Base-by-base conservation (phyloP, 2,329 filamentous ascomycete species). In the Blumeriella jaapii region DNA sequence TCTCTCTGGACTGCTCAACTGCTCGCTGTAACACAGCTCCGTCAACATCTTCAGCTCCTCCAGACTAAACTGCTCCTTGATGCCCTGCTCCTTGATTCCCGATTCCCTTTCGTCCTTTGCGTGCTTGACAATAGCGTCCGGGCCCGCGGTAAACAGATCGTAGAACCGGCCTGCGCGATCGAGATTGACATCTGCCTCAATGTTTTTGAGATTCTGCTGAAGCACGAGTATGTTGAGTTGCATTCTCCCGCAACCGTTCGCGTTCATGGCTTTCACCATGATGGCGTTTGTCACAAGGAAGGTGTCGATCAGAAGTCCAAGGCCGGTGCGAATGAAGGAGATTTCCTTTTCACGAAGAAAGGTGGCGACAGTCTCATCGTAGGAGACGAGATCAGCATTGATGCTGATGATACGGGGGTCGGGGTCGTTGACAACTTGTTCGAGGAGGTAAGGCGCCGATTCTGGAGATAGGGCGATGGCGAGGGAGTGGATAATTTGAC, bases 161-260 rank as follows among this genome's bases (percentile, higher is more conserved):
- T 77, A 87, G 60, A 81, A 89, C 39, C 71, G 68, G 13, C 73
- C 69, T 1, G 78, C 72, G 22, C 72, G 63, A 3, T 67, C 65
- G 17, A 89, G 64, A 38, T 71, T 68, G 3, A 82, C 78, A 6
- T 70, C 71, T 2, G 72, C 67, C 58, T 91, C 85, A 34, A 98
- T 78, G 47, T 93, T 93, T 63, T 94, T 94, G 36, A 98, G 73
- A 52, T 94, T 95, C 56, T 98, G 91, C 60, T 96, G 89, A 33
- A 98, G 65, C 25, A 98, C 91, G 15, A 95, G 69, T 31, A 95
- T 85, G 56, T 98, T 94, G 52, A 96, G 74, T 56, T 86, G 80
- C 74, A 98, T 86, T 23, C 86, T 74, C n/a, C 78, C 75, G 40
- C 79, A 83, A 26, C 91, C 91, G 49, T 81, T 74, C 23, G 62